These are phyloP conservation scores for Penicillium cataractarum DNA, from an alignment of 495 filamentous ascomycete genomes.

Conservation along the genomic window DNA sequence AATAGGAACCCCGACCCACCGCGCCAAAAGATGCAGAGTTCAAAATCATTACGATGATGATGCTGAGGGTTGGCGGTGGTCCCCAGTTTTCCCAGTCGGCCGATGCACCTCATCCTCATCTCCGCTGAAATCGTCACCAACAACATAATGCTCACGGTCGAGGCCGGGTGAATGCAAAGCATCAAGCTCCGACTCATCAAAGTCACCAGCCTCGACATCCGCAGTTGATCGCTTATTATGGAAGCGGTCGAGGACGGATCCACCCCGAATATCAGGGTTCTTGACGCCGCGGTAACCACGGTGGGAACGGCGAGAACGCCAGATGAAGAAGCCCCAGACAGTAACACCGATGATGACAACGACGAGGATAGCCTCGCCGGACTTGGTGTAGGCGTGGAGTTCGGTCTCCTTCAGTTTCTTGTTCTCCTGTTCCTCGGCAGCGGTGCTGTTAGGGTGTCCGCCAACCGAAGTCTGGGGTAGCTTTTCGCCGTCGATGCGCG, in stretches of 20 bases:
- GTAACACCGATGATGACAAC: constrained; percentile 79
- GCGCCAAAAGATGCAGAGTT: constrained; percentile 9
- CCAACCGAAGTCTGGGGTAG: constrained; percentile 81
- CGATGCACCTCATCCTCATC: constrained; percentile 35
- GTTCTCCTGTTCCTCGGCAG: constrained; percentile 71
- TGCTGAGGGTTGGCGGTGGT: constrained; percentile 9
- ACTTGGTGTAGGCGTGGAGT: constrained; percentile 90
- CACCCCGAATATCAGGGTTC: constrained; percentile 22
- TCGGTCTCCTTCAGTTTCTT: constrained; percentile 81
- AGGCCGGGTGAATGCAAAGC: constrained; percentile 60
- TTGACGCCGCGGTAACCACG: constrained; percentile 52
- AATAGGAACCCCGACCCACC: constrained; percentile 2
- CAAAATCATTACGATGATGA: constrained; percentile 15
- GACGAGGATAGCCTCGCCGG: constrained; percentile 85
- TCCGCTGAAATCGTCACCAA: constrained; percentile 46
- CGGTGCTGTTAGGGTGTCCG: constrained; percentile 79
- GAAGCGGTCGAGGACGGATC: constrained; percentile 41
- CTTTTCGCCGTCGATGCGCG: constrained; percentile 88
- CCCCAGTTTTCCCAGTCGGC: constrained; percentile 1
- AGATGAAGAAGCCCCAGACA: constrained; percentile 85
- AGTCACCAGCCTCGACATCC: constrained; percentile 83
- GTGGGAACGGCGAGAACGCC: constrained; percentile 66
- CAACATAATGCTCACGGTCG: constrained; percentile 46
- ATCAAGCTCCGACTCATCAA: constrained; percentile 87
- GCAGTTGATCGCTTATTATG: constrained; percentile 51